A percentile compares a stretch with the other conserved stretches of the same genome.
These are phyloP conservation scores for Colletotrichum sp. DNA, from an alignment of 2,329 filamentous ascomycete species.

Conservation along the genomic window DNA sequence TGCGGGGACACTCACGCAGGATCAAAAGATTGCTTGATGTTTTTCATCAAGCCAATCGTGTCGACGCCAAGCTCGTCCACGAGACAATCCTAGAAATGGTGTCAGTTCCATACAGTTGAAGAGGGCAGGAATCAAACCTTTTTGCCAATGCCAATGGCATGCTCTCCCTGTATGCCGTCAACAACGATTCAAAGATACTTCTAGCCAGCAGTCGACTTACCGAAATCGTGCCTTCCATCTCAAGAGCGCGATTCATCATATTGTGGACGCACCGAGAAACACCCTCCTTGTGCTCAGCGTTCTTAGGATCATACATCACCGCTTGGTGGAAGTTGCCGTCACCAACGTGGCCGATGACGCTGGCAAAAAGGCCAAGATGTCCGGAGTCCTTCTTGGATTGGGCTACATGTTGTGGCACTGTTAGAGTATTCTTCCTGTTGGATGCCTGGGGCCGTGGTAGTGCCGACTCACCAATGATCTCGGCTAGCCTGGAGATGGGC, in stretches of 20 bases:
- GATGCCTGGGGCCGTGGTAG: not conserved
- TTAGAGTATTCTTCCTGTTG: not conserved
- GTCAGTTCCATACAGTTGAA: not conserved
- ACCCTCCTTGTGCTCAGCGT: constrained; percentile 54
- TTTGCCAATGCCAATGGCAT: constrained; percentile 74
- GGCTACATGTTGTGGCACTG: constrained; percentile 38
- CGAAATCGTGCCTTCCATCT: constrained; percentile 75
- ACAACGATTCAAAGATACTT: too few relatives aligned
- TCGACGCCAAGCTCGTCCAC: constrained; percentile 67
- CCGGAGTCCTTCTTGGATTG: constrained; percentile 70
- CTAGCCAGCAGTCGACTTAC: constrained; percentile 43
- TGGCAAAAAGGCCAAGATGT: constrained; percentile 65
- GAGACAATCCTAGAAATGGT: constrained; percentile 45
- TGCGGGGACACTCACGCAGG: constrained; percentile 41
- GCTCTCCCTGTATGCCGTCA: constrained; percentile 55
- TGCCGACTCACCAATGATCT: constrained; percentile 60
- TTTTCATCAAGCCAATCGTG: constrained; percentile 71
- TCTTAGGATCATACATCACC: constrained; percentile 44
- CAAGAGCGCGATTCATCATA: constrained; percentile 74
- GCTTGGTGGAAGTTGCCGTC: constrained; percentile 77
- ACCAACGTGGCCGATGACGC: constrained; percentile 76
- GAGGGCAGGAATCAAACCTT: constrained; percentile 60
- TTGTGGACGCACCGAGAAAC: constrained; percentile 67
- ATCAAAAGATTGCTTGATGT: constrained; percentile 67
- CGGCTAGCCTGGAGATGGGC: constrained; percentile 72